Evolutionary conservation across 2,329 filamentous ascomycete species (phyloP).

Genomic region (Thielaviopsis musarum): DNA sequence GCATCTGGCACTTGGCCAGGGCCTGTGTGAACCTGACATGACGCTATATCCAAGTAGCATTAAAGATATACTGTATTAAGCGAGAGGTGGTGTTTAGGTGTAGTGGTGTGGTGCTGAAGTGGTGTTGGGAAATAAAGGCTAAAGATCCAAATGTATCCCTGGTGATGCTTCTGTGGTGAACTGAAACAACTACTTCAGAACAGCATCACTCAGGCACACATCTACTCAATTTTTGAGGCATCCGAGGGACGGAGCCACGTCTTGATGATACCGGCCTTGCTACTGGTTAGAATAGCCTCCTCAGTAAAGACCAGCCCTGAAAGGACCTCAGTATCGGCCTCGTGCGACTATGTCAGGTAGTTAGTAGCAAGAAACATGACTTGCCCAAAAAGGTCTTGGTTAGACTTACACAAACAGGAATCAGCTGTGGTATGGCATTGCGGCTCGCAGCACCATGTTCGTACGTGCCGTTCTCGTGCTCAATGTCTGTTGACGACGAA

Average conservation of each 20-base stretch:
- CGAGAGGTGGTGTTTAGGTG: neutral
- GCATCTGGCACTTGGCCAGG: neutral
- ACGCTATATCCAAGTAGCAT: neutral
- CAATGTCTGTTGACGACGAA: neutral
- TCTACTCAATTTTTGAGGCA: conserved; percentile 1
- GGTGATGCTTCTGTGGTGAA: neutral
- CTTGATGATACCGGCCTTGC: conserved; percentile 64
- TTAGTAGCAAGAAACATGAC: conserved; percentile 41
- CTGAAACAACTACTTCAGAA: neutral
- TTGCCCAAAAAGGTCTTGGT: neutral
- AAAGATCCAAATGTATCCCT: neutral
- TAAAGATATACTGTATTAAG: neutral
- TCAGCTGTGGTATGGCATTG: conserved; percentile 7
- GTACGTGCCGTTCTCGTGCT: conserved; percentile 11
- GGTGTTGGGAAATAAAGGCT: too few relatives aligned
- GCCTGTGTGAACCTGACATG: neutral
- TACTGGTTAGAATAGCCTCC: conserved; percentile 82
- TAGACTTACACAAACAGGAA: conserved; percentile 11
- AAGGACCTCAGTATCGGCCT: conserved; percentile 6
- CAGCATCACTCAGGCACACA: neutral
- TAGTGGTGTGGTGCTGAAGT: neutral
- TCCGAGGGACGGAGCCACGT: conserved; percentile 45
- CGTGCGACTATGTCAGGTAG: conserved; percentile 34
- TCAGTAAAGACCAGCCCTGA: conserved; percentile 50
- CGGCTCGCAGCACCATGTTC: conserved; percentile 8